Evolutionary conservation across 768 basidiomycete genomes (phyloP).

Genomic region (Russula vinacea): DNA sequence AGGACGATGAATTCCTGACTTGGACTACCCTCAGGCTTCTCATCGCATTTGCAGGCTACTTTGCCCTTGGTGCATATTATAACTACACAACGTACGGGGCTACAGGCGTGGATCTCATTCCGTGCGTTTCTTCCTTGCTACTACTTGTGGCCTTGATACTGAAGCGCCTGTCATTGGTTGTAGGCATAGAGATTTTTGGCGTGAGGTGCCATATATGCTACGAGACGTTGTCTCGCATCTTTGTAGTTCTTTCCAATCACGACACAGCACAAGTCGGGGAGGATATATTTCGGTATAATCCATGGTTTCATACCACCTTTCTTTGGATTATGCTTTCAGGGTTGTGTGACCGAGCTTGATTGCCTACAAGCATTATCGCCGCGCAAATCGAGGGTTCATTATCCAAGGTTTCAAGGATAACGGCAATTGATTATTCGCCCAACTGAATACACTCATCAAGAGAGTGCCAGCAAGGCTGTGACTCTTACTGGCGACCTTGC

Average conservation of each 20-base stretch:
- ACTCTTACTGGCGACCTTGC: too few species aligned
- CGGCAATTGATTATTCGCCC: too few species aligned
- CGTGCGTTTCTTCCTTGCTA: constrained; percentile 50
- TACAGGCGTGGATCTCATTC: constrained; percentile 76
- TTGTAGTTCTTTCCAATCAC: constrained; percentile 67
- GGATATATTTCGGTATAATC: constrained; percentile 67
- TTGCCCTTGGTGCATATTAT: constrained; percentile 78
- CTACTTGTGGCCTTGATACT: constrained; percentile 10
- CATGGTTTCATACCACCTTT: constrained; percentile 5
- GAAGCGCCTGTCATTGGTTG: constrained; percentile 10
- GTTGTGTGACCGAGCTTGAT: constrained; percentile 16
- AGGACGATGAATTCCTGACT: constrained; percentile 6
- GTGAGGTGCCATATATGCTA: constrained; percentile 84
- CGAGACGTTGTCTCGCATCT: constrained; percentile 74
- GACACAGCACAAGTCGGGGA: constrained; percentile 59
- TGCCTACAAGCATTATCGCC: neutral
- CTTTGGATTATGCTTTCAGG: neutral
- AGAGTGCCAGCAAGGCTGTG: neutral
- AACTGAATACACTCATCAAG: neutral
- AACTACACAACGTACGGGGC: constrained; percentile 88
- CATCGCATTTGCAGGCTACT: constrained; percentile 65
- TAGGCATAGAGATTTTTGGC: constrained; percentile 88
- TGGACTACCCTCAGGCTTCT: constrained; percentile 45
- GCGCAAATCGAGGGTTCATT: neutral
- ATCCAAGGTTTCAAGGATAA: neutral